Percentiles rank a stretch among this genome's conserved stretches.
phyloP scores from a whole-genome alignment of 176 grass and related monocot genomes.

The Oryza glumipatula region DNA sequence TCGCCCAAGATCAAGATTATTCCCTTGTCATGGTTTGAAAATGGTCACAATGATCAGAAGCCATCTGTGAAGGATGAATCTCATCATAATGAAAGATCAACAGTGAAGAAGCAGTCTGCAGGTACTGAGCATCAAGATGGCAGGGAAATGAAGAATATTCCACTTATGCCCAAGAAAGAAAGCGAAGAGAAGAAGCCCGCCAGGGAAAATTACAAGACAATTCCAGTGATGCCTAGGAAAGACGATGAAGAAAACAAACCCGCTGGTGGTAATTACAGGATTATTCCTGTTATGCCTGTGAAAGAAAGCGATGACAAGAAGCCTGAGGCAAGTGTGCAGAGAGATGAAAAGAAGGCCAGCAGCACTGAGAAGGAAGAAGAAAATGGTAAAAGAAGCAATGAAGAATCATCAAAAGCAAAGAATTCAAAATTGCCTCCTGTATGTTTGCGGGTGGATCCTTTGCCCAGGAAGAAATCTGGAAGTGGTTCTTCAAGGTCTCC shows the following conservation, averaged over 20 bases:
- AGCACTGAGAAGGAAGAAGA: conserved; percentile 41
- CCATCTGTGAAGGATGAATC: conserved; percentile 8
- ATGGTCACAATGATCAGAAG: conserved; percentile 49
- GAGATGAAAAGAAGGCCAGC: conserved; percentile 35
- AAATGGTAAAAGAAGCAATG: conserved; percentile 40
- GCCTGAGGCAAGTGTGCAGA: conserved; percentile 25
- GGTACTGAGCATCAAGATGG: conserved; percentile 12
- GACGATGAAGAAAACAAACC: conserved; percentile 47
- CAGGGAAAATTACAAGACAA: conserved; percentile 43
- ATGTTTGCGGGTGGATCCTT: conserved; percentile 75
- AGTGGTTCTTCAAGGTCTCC: conserved; percentile 62
- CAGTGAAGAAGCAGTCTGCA: not conserved
- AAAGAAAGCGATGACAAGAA: conserved; percentile 50
- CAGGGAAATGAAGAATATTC: conserved; percentile 23
- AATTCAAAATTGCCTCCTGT: conserved; percentile 76
- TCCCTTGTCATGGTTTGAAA: conserved; percentile 68
- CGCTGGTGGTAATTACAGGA: conserved; percentile 29
- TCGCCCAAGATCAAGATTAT: conserved; percentile 71
- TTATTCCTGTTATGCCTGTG: conserved; percentile 50
- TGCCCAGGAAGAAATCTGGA: conserved; percentile 62
- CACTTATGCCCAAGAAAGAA: conserved; percentile 24
- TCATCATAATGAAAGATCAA: conserved; percentile 30
- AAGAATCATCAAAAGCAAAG: conserved; percentile 36
- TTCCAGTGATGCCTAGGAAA: conserved; percentile 40
- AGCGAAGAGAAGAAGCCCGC: not conserved